Percentiles rank a stretch among this genome's conserved stretches.
These are phyloP conservation scores for Schizonepeta tenuifolia DNA, from an alignment of 257 asterid species.

Conservation along the genomic window DNA sequence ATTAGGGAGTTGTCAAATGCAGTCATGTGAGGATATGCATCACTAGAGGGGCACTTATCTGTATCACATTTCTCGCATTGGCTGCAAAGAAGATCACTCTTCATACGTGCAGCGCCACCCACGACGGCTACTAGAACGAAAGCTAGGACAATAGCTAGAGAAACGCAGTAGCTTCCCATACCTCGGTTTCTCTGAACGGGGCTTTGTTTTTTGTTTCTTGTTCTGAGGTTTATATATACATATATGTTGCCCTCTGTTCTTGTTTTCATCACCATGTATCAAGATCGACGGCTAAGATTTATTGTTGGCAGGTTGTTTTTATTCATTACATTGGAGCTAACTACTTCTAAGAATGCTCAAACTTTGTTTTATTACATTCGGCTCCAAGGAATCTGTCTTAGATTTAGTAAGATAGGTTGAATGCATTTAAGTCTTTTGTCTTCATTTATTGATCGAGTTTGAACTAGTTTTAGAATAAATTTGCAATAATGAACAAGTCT, in stretches of 20 bases:
- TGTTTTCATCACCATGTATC: constrained; percentile 37
- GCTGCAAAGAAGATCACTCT: constrained; percentile 52
- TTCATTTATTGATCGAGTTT: not conserved
- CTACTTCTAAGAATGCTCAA: constrained; percentile 25
- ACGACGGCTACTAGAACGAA: constrained; percentile 25
- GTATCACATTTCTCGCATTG: constrained; percentile 59
- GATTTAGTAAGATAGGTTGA: not conserved
- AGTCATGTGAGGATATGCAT: constrained; percentile 70
- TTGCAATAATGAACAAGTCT: too few relatives aligned
- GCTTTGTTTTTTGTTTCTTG: constrained; percentile 5
- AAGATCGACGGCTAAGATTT: constrained; percentile 6
- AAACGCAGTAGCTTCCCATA: constrained; percentile 36
- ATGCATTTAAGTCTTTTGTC: not conserved
- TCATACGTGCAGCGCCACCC: constrained; percentile 31
- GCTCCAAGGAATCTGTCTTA: not conserved
- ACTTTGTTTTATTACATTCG: constrained; percentile 11
- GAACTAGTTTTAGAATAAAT: too few relatives aligned
- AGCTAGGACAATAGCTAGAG: constrained; percentile 29
- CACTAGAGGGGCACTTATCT: constrained; percentile 59
- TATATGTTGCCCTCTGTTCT: constrained; percentile 28
- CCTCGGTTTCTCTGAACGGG: not conserved
- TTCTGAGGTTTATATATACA: not conserved
- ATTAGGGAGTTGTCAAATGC: constrained; percentile 61
- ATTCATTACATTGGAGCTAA: constrained; percentile 38
- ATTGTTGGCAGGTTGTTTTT: constrained; percentile 25